phyloP scores from a whole-genome alignment of 495 filamentous ascomycete genomes.

The Podospora tetraspora region DNA sequence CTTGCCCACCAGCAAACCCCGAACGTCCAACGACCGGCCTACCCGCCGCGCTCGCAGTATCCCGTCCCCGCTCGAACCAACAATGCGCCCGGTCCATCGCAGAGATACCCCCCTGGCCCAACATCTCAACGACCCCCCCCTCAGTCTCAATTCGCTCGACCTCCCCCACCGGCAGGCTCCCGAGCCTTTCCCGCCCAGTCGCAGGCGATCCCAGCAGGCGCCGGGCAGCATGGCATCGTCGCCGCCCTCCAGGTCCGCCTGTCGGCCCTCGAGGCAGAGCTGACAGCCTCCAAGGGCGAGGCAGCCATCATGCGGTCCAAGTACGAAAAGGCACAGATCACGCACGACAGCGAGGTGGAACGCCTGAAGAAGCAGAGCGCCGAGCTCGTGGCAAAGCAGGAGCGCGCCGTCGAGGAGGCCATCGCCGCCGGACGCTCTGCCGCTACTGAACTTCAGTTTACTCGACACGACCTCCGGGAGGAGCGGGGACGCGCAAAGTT shows the following conservation, averaged over 20 bases:
- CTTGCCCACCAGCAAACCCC: slow-evolving; percentile 3
- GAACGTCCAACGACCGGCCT: not conserved
- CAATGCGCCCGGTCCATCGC: slow-evolving; percentile 18
- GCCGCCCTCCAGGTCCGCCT: slow-evolving; percentile 29
- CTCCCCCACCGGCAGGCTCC: slow-evolving; percentile 6
- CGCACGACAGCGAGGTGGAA: slow-evolving; percentile 42
- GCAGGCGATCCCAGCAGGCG: slow-evolving; percentile 11
- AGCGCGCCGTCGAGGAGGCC: slow-evolving; percentile 41
- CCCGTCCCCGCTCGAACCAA: slow-evolving; percentile 11
- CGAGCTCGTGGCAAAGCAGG: slow-evolving; percentile 44
- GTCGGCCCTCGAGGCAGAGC: slow-evolving; percentile 36
- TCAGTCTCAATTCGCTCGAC: slow-evolving; percentile 27
- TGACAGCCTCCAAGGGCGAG: slow-evolving; percentile 45
- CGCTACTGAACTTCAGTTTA: slow-evolving; percentile 49
- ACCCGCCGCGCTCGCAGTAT: slow-evolving; percentile 13
- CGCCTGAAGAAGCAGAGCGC: slow-evolving; percentile 41
- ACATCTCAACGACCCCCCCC: slow-evolving; percentile 14
- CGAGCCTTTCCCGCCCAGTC: slow-evolving; percentile 17
- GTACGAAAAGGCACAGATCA: slow-evolving; percentile 34
- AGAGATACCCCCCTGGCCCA: slow-evolving; percentile 21
- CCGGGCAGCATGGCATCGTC: slow-evolving; percentile 18
- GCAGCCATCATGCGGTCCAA: slow-evolving; percentile 50
- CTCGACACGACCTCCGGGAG: slow-evolving; percentile 47
- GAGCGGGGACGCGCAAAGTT: slow-evolving; percentile 38
- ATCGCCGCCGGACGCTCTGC: slow-evolving; percentile 41